Conservation (phyloP, 768 basidiomycete genomes). For the Mycena galericulata region DNA sequence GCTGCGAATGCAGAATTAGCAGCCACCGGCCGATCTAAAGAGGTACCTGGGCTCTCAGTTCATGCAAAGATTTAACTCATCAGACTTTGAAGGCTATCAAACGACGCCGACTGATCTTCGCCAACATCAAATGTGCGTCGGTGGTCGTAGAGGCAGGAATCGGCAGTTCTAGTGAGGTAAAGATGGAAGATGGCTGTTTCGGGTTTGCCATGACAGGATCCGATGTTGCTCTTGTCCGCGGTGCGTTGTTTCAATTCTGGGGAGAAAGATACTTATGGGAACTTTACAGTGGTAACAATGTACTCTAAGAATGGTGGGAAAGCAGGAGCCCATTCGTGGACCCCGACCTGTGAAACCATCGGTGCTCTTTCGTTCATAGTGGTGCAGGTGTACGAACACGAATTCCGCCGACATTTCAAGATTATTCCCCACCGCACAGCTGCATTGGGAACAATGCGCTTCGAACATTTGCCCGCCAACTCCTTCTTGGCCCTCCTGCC, state of each 20-base stretch:
- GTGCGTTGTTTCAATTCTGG: background rate
- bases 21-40: background rate
- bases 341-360: background rate
- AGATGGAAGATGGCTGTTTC: background rate
- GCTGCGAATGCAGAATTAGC: conserved; percentile 10
- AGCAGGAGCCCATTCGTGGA: conserved; percentile 3
- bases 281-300: conserved; percentile 10
- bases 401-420: background rate
- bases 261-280: too few species aligned
- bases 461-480: background rate
- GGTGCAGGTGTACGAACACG: background rate
- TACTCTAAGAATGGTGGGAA: conserved; percentile 7
- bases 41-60: background rate
- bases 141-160: conserved; percentile 3
- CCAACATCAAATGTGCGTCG: conserved; percentile 3
- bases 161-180: background rate
- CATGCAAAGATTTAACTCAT: background rate
- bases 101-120: background rate
- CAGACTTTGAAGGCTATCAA: background rate
- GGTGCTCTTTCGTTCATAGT: background rate
- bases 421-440: background rate
- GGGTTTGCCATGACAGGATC: conserved; percentile 7
- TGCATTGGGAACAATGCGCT: background rate
- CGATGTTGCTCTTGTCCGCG: background rate
- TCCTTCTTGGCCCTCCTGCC: background rate